Conservation (phyloP, 2,329 filamentous ascomycete species). For the Didymella glomerata region DNA sequence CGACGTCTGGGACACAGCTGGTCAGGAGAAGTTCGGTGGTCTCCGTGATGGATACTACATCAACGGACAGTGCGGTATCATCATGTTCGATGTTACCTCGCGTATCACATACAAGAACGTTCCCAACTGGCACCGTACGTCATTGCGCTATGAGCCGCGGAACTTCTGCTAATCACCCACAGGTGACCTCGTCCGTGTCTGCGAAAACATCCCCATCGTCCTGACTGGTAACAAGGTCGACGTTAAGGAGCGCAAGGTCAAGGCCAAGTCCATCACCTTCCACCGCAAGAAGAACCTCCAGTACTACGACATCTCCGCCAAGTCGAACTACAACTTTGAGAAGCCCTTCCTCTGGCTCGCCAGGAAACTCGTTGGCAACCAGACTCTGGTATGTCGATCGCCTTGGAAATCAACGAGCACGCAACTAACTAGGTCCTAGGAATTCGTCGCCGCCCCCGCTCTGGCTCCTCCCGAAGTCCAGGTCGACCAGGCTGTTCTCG, state of each 20-base stretch:
- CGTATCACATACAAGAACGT: conserved; percentile 99
- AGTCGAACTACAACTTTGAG: conserved; percentile 99
- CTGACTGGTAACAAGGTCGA: conserved; percentile 99
- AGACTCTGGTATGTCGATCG: conserved; percentile 71
- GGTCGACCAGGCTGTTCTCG: conserved; percentile 84
- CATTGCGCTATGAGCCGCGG: conserved; percentile 9
- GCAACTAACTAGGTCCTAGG: conserved; percentile 61
- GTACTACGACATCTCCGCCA: conserved; percentile 99
- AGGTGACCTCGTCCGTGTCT: conserved; percentile 98
- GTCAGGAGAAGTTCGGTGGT: conserved; percentile 99
- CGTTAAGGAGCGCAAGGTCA: conserved; percentile 99
- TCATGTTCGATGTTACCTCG: conserved; percentile 99
- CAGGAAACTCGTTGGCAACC: conserved; percentile 97
- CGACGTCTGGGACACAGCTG: conserved; percentile 99
- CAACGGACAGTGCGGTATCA: conserved; percentile 99
- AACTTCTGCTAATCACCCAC: conserved; percentile 28
- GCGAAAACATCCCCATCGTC: conserved; percentile 98
- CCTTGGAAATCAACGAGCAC: conserved; percentile 20
- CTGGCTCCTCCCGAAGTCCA: conserved; percentile 91
- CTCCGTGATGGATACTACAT: conserved; percentile 99
- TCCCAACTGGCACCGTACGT: conserved; percentile 99
- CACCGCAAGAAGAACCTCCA: conserved; percentile 99
- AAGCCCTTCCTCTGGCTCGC: conserved; percentile 99
- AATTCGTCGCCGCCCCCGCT: conserved; percentile 95
- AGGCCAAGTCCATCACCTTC: conserved; percentile 99